Conservation (phyloP, 2,329 filamentous ascomycete genomes). For the Sporothrix dimorphospora region DNA sequence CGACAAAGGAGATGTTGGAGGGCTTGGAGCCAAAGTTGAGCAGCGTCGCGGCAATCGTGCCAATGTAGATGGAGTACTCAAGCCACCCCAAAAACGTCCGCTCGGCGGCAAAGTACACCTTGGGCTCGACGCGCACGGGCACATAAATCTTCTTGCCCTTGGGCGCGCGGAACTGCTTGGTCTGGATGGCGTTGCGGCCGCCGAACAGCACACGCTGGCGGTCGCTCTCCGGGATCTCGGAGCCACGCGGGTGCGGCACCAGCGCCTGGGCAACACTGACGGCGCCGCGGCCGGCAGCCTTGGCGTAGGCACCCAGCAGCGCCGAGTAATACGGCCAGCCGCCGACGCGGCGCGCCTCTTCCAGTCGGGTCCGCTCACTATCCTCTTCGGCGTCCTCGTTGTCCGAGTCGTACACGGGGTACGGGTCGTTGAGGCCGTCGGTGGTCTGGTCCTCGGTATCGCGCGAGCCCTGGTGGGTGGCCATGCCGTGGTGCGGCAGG, state of each 20-base stretch:
- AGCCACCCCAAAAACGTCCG: slow-evolving; percentile 96
- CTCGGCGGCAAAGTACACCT: slow-evolving; percentile 96
- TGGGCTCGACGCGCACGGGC: slow-evolving; percentile 92
- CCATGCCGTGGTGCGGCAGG: slow-evolving; percentile 36
- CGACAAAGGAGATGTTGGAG: slow-evolving; percentile 62
- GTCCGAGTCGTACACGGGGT: slow-evolving; percentile 88
- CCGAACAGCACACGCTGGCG: slow-evolving; percentile 58
- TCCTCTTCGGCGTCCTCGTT: slow-evolving; percentile 71
- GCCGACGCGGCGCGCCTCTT: slow-evolving; percentile 75
- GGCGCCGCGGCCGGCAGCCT: slow-evolving; percentile 47
- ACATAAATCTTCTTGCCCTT: slow-evolving; percentile 93
- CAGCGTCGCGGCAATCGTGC: slow-evolving; percentile 80
- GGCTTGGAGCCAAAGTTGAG: slow-evolving; percentile 75
- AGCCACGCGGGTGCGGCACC: slow-evolving; percentile 58
- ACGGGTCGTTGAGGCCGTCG: slow-evolving; percentile 67
- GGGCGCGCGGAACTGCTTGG: slow-evolving; percentile 69
- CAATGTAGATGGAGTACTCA: slow-evolving; percentile 94
- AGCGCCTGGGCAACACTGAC: slow-evolving; percentile 53
- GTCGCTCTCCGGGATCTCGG: slow-evolving; percentile 61
- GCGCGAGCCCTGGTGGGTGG: slow-evolving; percentile 47
- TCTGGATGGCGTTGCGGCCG: slow-evolving; percentile 55
- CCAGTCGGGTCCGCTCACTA: slow-evolving; percentile 53
- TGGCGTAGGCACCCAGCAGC: slow-evolving; percentile 54
- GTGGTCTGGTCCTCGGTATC: slow-evolving; percentile 86
- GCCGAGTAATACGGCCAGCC: slow-evolving; percentile 74